A percentile compares a stretch with the other conserved stretches of the same genome.
phyloP scores from a whole-genome alignment of 257 asterid genomes.

The Ilex asprella region DNA sequence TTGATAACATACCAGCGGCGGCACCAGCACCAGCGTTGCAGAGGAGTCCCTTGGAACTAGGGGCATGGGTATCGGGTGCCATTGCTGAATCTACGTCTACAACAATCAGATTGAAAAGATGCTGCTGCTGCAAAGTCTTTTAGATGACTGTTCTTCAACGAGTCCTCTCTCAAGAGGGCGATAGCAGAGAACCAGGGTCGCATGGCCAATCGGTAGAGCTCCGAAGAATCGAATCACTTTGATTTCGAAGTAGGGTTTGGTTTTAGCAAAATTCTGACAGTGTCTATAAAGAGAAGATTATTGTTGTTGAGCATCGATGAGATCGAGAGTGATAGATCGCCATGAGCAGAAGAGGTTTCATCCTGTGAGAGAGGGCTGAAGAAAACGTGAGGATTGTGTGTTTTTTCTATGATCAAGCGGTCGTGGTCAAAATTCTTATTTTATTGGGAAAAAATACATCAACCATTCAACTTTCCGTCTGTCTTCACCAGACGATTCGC shows the following conservation, averaged over 20 bases:
- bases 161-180: conserved; percentile 80
- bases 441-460: too few species aligned
- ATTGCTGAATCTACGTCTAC: conserved; percentile 28
- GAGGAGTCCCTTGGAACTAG: conserved; percentile 57
- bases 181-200: conserved; percentile 65
- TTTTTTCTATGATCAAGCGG: too few species aligned
- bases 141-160: conserved; percentile 36
- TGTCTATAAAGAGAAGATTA: conserved; percentile 7
- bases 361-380: too few species aligned
- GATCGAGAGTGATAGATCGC: conserved; percentile 24
- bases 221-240: conserved; percentile 14
- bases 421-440: too few species aligned
- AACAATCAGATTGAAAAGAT: conserved; percentile 16
- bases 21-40: conserved; percentile 98
- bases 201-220: conserved; percentile 67
- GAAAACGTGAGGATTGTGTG: too few species aligned
- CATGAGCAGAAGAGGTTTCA: conserved; percentile 6
- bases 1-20: conserved; percentile 57
- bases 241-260: background rate
- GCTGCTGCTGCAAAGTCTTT: conserved; percentile 10
- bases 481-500: too few species aligned
- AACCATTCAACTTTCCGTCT: too few species aligned
- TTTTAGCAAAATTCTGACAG: background rate
- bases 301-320: conserved; percentile 16
- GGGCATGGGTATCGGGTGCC: conserved; percentile 59